phyloP scores from a whole-genome alignment of 2,329 filamentous ascomycete genomes.

The Aureobasidium melanogenum region DNA sequence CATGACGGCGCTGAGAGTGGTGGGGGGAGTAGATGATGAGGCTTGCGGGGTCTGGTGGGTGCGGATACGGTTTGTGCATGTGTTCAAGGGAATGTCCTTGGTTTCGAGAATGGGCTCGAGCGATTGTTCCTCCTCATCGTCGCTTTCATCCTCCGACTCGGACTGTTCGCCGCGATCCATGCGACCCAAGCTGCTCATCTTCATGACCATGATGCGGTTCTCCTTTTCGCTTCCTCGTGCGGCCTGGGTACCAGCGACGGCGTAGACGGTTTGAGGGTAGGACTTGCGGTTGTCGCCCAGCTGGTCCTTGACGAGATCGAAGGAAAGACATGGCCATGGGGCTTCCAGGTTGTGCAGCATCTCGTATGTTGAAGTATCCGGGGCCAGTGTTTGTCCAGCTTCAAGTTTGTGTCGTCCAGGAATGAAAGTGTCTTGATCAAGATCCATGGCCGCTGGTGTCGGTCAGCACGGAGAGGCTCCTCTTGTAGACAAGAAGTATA shows the following conservation, averaged over 20 bases:
- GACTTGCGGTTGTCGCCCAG: constrained; percentile 82
- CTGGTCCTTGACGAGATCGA: constrained; percentile 79
- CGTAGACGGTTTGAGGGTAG: constrained; percentile 94
- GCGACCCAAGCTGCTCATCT: constrained; percentile 81
- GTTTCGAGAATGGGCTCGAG: constrained; percentile 90
- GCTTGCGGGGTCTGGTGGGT: constrained; percentile 68
- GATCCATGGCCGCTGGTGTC: constrained; percentile 64
- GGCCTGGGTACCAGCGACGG: constrained; percentile 89
- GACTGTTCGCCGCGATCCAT: constrained; percentile 69
- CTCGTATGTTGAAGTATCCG: constrained; percentile 90
- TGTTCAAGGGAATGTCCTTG: constrained; percentile 74
- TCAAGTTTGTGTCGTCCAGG: constrained; percentile 87
- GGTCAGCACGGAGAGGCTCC: neutral
- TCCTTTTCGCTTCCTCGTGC: constrained; percentile 66
- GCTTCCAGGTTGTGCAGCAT: constrained; percentile 94
- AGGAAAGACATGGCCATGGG: constrained; percentile 94
- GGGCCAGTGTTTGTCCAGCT: constrained; percentile 80
- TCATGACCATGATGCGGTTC: constrained; percentile 92
- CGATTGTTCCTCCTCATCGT: constrained; percentile 61
- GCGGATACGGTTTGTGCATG: constrained; percentile 90
- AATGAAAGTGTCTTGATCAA: constrained; percentile 92
- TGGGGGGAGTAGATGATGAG: constrained; percentile 62
- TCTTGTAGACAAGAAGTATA: neutral
- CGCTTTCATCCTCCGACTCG: constrained; percentile 59
- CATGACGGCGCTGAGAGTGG: constrained; percentile 83